Evolutionary conservation across 345 rosid genomes (phyloP).

Genomic region (Dipteronia dyeriana): DNA sequence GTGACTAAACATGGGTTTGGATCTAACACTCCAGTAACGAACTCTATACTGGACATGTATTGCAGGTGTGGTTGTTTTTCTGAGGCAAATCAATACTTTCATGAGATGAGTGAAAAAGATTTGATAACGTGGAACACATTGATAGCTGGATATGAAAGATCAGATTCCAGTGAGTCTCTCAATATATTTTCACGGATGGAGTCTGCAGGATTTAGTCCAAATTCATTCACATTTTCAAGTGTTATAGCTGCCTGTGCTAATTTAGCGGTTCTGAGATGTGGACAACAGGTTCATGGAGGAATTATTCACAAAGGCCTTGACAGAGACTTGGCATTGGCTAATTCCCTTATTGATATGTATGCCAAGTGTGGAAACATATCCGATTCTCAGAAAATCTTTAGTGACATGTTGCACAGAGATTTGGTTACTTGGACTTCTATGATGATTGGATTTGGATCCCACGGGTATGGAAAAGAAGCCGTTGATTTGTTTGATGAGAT

Average conservation of each 20-base stretch:
- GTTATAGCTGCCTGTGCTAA: slow-evolving; percentile 75
- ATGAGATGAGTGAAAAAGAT: slow-evolving; percentile 70
- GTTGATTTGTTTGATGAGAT: slow-evolving; percentile 76
- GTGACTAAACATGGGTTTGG: slow-evolving; percentile 57
- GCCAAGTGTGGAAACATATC: slow-evolving; percentile 82
- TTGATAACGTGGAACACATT: slow-evolving; percentile 86
- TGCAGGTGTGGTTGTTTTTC: slow-evolving; percentile 68
- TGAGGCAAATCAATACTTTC: slow-evolving; percentile 63
- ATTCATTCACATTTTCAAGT: slow-evolving; percentile 76
- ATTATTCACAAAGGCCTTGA: slow-evolving; percentile 60
- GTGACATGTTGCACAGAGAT: slow-evolving; percentile 45
- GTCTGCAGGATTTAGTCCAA: slow-evolving; percentile 63
- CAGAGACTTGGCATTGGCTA: slow-evolving; percentile 53
- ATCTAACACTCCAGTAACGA: slow-evolving; percentile 76
- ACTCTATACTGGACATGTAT: slow-evolving; percentile 86
- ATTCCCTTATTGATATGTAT: slow-evolving; percentile 85
- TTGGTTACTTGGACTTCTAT: slow-evolving; percentile 94
- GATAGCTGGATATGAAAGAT: slow-evolving; percentile 70
- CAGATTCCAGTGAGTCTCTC: slow-evolving; percentile 55
- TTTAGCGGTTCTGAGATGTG: slow-evolving; percentile 62
- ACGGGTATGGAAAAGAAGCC: slow-evolving; percentile 72
- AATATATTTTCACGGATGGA: slow-evolving; percentile 64
- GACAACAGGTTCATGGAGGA: slow-evolving; percentile 86
- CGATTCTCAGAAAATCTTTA: slow-evolving; percentile 57
- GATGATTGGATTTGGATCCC: slow-evolving; percentile 91